These are phyloP conservation scores for Bryopsis sp. DNA, from an alignment of 139 green algal genomes.

Conservation along the genomic window DNA sequence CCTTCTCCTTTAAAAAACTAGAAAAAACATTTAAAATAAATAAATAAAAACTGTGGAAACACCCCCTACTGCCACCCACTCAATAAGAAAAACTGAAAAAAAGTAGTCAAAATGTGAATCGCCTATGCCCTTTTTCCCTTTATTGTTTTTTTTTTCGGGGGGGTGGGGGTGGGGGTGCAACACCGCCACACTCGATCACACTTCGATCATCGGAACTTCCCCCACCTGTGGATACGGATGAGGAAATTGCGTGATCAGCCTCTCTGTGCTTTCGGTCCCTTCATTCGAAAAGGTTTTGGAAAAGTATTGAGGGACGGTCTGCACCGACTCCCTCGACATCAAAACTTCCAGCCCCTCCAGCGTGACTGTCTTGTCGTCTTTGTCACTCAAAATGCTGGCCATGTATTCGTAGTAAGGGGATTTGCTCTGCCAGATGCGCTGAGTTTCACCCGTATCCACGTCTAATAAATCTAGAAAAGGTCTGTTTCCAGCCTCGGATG, in stretches of 20 bases:
- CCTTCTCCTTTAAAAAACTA: too few relatives aligned
- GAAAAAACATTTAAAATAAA: too few relatives aligned
- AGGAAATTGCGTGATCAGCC: slow-evolving; percentile 78
- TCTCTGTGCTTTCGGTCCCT: slow-evolving; percentile 22
- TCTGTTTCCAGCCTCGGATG: slow-evolving; percentile 67
- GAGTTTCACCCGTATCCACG: slow-evolving; percentile 46
- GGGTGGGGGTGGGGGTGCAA: too few relatives aligned
- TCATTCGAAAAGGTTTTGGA: not conserved
- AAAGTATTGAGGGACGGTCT: slow-evolving; percentile 54
- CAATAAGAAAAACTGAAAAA: too few relatives aligned
- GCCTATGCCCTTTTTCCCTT: too few relatives aligned
- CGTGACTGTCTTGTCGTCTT: slow-evolving; percentile 28
- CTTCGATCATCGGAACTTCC: slow-evolving; percentile 2
- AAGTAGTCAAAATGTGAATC: too few relatives aligned
- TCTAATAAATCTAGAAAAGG: slow-evolving; percentile 89
- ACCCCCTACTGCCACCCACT: too few relatives aligned
- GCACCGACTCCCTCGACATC: slow-evolving; percentile 45
- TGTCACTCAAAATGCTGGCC: slow-evolving; percentile 58
- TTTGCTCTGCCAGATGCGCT: slow-evolving; percentile 77
- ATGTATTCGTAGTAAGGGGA: slow-evolving; percentile 62
- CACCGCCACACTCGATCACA: not conserved
- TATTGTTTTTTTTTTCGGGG: too few relatives aligned
- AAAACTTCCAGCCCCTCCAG: slow-evolving; percentile 55
- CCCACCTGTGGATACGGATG: slow-evolving; percentile 80
- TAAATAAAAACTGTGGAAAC: too few relatives aligned